A percentile compares a stretch with the other conserved stretches of the same genome.
Evolutionary conservation across 1,284 basidiomycete genomes (phyloP).

Genomic region (Taiwanofungus camphoratus): DNA sequence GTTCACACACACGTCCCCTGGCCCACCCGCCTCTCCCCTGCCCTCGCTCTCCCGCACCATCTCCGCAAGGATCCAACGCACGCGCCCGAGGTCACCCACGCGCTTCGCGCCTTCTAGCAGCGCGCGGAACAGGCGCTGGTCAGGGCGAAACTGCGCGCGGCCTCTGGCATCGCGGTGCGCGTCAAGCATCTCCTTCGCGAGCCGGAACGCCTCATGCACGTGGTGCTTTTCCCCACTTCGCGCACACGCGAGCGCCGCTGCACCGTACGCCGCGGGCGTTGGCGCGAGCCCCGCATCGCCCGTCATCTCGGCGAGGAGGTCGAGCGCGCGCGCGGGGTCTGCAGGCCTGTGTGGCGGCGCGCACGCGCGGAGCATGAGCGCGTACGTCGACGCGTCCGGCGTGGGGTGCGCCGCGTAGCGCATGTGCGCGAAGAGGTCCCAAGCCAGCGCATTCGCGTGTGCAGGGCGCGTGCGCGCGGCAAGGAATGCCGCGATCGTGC

Average conservation of each 20-base stretch:
- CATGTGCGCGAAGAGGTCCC: constrained; percentile 95
- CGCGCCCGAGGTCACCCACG: constrained; percentile 75
- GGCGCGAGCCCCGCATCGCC: constrained; percentile 60
- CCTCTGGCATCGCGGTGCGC: constrained; percentile 61
- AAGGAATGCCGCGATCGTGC: constrained; percentile 57
- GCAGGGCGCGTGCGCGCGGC: constrained; percentile 35
- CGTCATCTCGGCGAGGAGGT: constrained; percentile 92
- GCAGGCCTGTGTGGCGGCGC: constrained; percentile 33
- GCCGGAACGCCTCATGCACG: constrained; percentile 73
- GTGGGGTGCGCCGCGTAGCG: constrained; percentile 87
- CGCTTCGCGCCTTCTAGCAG: constrained; percentile 88
- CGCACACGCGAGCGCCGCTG: constrained; percentile 75
- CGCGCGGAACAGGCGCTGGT: constrained; percentile 71
- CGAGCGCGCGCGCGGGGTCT: constrained; percentile 87
- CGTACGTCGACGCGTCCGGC: constrained; percentile 74
- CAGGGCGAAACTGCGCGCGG: constrained; percentile 53
- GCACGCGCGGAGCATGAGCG: constrained; percentile 86
- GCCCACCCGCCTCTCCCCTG: constrained; percentile 17
- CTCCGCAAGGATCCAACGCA: constrained; percentile 90
- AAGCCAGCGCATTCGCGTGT: constrained; percentile 67
- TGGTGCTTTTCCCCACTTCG: constrained; percentile 55
- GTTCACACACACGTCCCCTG: constrained; percentile 48
- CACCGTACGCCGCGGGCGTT: constrained; percentile 71
- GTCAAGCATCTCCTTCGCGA: constrained; percentile 80
- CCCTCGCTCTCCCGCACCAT: constrained; percentile 48